Base-by-base conservation (phyloP, 139 green algal species). In the Picochlorum costavermella region DNA sequence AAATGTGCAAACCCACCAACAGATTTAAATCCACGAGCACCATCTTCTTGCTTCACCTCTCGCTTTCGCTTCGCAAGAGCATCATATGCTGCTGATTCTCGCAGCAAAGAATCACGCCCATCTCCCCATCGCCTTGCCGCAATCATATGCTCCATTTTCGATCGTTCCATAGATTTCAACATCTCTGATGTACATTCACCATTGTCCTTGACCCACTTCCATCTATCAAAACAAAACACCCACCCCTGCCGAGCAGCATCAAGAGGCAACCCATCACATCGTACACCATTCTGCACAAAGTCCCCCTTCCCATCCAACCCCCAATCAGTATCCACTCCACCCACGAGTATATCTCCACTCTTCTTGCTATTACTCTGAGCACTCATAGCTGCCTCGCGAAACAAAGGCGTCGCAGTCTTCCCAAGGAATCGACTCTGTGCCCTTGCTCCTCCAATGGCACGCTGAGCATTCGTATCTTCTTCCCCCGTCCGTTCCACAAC, bases 1-100 rank as follows among this genome's bases (percentile, higher is more conserved):
- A 90, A 81, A 6, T 76, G 57, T 45, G 89, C 80, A 31, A 94
- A 75, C 29, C 88, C 88, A 16, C 88, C 88, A 26, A 95, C 72
- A 48, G 88, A 83, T 2, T 71, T 74, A 25, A 88, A 95, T 36
- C 55, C 70, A 53, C 46, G 1, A 1, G n/a, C 56, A 57, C 17
- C 25, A 10, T 50, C 6, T 26, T n/a, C 56, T 57, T 29, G 58
- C 6, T 25, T 28, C 28, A 57, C 10, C 25, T 53, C 14, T 26
- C n/a, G 46, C 56, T 40, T 40, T 40, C 33, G 33, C 11, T 40
- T 40, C 33, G 11, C 11, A 0, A 6, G 9, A 12, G 33, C 46
- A 53, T 53, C n/a, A 23, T 53, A 23, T 23, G 33, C 46, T 53
- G 46, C n/a, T 0, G 46, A 53, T 11, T 53, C 46, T 53, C 14